Evolutionary conservation across 2,329 filamentous ascomycete species (phyloP).

Genomic region (Leptographium procerum): DNA sequence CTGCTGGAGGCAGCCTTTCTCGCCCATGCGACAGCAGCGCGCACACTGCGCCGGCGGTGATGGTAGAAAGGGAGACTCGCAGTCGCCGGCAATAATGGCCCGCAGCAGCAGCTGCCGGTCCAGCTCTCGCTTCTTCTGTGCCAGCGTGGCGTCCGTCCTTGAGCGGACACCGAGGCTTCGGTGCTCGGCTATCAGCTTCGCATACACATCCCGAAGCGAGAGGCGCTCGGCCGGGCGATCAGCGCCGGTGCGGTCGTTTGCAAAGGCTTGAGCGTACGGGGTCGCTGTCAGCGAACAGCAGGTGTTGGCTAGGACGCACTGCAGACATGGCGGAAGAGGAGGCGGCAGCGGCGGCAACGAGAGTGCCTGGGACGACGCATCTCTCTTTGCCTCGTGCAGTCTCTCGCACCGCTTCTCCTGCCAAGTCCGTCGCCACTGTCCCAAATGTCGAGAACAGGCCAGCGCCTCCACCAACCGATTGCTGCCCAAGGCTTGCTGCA

Average conservation of each 20-base stretch:
- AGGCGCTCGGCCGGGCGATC: no score
- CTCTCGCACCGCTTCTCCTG: background rate
- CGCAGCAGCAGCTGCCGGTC: constrained; percentile 2
- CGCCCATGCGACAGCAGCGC: constrained; percentile 7
- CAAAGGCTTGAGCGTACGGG: constrained; percentile 5
- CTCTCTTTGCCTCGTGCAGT: background rate
- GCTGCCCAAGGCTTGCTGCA: background rate
- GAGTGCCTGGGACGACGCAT: background rate
- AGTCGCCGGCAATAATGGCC: constrained; percentile 1
- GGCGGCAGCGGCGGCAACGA: constrained; percentile 3
- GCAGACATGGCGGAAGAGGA: constrained; percentile 12
- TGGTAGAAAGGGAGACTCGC: constrained; percentile 7
- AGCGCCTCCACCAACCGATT: background rate
- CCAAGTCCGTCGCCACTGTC: constrained; percentile 1
- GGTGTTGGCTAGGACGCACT: constrained; percentile 8
- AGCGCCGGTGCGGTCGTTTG: constrained; percentile 4
- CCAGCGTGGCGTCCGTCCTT: background rate
- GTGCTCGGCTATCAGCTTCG: background rate
- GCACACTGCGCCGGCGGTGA: constrained; percentile 7
- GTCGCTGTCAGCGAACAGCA: constrained; percentile 11
- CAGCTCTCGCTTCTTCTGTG: constrained; percentile 6
- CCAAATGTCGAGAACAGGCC: background rate
- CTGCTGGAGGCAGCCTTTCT: constrained; percentile 10
- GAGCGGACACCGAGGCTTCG: background rate
- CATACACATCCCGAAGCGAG: background rate